phyloP scores from a whole-genome alignment of 345 rosid genomes.

The Corchorus capsularis region DNA sequence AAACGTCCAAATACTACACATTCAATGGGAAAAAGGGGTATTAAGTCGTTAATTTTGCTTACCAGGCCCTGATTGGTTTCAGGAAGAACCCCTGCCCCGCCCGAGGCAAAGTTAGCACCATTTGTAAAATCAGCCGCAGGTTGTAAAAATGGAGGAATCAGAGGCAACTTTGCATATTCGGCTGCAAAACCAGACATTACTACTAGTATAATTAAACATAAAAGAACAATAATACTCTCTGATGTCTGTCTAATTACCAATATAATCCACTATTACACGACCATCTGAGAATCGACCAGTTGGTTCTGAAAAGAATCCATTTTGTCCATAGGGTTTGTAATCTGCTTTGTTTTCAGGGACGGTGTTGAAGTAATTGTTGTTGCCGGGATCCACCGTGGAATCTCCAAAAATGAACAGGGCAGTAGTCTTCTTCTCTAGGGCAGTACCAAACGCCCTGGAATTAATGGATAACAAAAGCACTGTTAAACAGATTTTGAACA shows the following conservation, averaged over 20 bases:
- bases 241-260: conserved; percentile 31
- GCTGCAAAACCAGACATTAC: conserved; percentile 26
- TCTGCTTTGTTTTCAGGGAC: conserved; percentile 43
- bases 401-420: conserved; percentile 58
- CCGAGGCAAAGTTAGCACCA: conserved; percentile 58
- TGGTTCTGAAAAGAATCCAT: conserved; percentile 41
- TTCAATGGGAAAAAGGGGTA: too few relatives aligned
- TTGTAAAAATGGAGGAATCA: conserved; percentile 47
- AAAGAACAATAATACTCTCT: too few relatives aligned
- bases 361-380: conserved; percentile 53
- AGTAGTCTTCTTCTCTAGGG: conserved; percentile 10
- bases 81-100: conserved; percentile 56
- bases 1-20: too few relatives aligned
- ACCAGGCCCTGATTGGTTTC: conserved; percentile 52
- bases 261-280: conserved; percentile 52
- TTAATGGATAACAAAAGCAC: neutral
- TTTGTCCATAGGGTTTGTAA: conserved; percentile 45
- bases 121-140: conserved; percentile 35
- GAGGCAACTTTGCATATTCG: conserved; percentile 51
- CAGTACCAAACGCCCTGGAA: conserved; percentile 6
- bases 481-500: neutral
- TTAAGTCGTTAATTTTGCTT: neutral
- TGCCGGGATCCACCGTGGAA: conserved; percentile 52
- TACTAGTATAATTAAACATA: too few relatives aligned
- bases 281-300: conserved; percentile 60